Conservation (phyloP, 495 filamentous ascomycete genomes). For the Mytilinidion resinicola region DNA sequence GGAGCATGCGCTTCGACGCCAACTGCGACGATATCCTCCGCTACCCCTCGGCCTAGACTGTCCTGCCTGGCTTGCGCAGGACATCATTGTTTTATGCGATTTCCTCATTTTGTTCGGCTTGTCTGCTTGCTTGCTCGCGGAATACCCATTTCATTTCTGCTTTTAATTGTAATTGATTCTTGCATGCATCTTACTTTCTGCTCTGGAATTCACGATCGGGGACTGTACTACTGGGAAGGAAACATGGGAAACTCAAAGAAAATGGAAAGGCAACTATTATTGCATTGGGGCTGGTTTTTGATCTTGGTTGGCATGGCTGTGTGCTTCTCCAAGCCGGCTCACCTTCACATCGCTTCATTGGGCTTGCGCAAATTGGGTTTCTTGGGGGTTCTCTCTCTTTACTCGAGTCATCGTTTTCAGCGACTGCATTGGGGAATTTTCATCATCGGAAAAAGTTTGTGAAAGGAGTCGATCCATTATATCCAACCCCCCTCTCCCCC, state of each 20-base stretch:
- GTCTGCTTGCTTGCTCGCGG: neutral
- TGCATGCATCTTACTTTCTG: constrained; percentile 16
- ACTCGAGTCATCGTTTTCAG: constrained; percentile 2
- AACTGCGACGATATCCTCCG: constrained; percentile 91
- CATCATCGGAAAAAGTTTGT: constrained; percentile 19
- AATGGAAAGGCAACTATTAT: neutral
- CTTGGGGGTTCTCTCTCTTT: constrained; percentile 2
- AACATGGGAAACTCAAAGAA: constrained; percentile 3
- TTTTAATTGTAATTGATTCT: constrained; percentile 25
- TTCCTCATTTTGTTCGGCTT: constrained; percentile 1
- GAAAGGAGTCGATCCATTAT: constrained; percentile 9
- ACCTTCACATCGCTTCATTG: neutral
- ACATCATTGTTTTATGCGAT: constrained; percentile 2
- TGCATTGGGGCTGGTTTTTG: constrained; percentile 11
- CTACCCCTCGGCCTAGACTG: constrained; percentile 33
- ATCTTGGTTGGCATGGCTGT: neutral
- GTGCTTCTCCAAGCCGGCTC: constrained; percentile 1
- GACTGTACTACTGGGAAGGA: constrained; percentile 21
- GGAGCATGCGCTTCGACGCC: constrained; percentile 92
- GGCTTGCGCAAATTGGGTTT: neutral
- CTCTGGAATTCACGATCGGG: constrained; percentile 8
- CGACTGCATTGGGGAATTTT: constrained; percentile 4
- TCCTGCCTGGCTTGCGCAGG: neutral
- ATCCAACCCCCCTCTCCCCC: constrained; percentile 12
- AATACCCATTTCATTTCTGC: constrained; percentile 1